phyloP scores from a whole-genome alignment of 371 early-diverging fungal species.

The Mucor circinelloides region DNA sequence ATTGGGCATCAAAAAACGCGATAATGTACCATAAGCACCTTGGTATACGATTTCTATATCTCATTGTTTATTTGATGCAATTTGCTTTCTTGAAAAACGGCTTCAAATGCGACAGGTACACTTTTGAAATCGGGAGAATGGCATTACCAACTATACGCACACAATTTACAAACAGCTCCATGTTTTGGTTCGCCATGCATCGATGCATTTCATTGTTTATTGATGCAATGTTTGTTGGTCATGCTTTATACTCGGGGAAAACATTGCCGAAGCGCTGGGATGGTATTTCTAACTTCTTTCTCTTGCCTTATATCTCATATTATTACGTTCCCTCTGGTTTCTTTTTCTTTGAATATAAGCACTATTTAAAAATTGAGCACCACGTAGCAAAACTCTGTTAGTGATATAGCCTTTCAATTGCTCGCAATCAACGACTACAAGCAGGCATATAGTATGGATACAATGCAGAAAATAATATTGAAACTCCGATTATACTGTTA shows the following conservation, averaged over 20 bases:
- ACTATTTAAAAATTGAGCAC: too few species aligned
- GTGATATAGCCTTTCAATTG: not conserved
- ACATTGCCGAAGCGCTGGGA: not conserved
- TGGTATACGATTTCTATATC: too few species aligned
- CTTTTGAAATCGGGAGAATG: not conserved
- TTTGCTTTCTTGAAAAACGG: too few species aligned
- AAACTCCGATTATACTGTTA: not conserved
- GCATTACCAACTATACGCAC: not conserved
- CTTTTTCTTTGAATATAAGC: not conserved
- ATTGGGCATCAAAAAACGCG: too few species aligned
- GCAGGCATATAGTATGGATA: not conserved
- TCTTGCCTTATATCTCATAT: not conserved
- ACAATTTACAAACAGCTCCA: not conserved
- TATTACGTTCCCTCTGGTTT: too few species aligned
- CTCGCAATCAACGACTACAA: not conserved
- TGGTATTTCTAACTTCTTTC: not conserved
- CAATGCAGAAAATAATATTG: not conserved
- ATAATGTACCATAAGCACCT: too few species aligned
- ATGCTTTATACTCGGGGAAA: not conserved
- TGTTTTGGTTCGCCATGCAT: not conserved
- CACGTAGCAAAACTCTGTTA: too few species aligned
- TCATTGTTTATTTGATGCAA: too few species aligned
- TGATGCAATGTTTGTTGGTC: not conserved
- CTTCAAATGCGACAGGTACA: not conserved
- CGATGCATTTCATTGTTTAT: not conserved